Evolutionary conservation across 2,329 filamentous ascomycete genomes (phyloP).

Genomic region (Cercospora sp.): DNA sequence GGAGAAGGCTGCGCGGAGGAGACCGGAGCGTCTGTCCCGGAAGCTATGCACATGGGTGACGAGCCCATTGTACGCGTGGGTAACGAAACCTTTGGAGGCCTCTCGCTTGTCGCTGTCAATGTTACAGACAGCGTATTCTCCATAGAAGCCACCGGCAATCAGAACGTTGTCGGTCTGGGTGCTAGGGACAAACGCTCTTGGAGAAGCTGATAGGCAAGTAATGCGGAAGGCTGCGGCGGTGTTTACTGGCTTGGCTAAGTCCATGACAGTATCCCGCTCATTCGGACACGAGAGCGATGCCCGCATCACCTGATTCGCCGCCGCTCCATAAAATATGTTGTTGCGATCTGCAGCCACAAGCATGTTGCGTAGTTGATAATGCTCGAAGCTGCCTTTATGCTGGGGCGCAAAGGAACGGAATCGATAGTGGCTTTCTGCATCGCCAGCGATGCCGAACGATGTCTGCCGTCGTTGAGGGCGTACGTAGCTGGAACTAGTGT

Average conservation of each 20-base stretch:
- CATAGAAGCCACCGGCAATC: conserved; percentile 58
- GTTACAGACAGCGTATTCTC: conserved; percentile 55
- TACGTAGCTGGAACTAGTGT: background rate
- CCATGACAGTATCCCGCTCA: conserved; percentile 47
- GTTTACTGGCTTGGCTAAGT: conserved; percentile 42
- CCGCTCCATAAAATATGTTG: conserved; percentile 55
- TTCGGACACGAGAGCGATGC: conserved; percentile 51
- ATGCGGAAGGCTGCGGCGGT: conserved; percentile 21
- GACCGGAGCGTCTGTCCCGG: conserved; percentile 47
- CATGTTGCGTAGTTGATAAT: conserved; percentile 62
- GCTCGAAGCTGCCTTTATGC: conserved; percentile 53
- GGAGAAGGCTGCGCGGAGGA: conserved; percentile 55
- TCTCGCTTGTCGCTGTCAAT: conserved; percentile 21
- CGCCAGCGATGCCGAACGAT: conserved; percentile 6
- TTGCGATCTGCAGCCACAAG: conserved; percentile 56
- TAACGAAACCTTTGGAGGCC: conserved; percentile 51
- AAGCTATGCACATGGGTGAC: conserved; percentile 61
- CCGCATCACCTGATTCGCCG: conserved; percentile 49
- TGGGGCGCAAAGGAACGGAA: conserved; percentile 40
- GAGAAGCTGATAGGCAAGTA: conserved; percentile 26
- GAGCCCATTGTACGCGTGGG: conserved; percentile 54
- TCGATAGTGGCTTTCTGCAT: conserved; percentile 29
- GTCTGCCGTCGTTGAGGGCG: conserved; percentile 1
- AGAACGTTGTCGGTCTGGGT: conserved; percentile 31
- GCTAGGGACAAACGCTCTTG: conserved; percentile 5